Conservation (phyloP, 306 rosid species). For the Cyclanthera cordifolia region DNA sequence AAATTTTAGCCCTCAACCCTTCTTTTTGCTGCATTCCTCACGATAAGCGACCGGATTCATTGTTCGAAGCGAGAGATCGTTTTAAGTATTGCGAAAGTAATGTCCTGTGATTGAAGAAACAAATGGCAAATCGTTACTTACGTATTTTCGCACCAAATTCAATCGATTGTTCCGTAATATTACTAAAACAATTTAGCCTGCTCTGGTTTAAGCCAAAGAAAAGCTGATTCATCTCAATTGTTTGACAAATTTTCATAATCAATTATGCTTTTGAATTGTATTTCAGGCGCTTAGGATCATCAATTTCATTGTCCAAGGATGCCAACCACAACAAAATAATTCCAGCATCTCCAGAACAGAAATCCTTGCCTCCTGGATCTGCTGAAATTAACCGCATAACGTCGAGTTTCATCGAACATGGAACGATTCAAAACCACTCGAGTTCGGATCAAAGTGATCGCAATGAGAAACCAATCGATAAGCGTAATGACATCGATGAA, state of each 20-base stretch:
- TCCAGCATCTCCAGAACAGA: conserved; percentile 47
- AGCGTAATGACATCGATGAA: conserved; percentile 14
- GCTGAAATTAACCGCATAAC: conserved; percentile 19
- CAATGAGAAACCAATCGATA: conserved; percentile 11
- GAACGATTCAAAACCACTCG: conserved; percentile 6
- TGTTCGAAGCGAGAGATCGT: not conserved
- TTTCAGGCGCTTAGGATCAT: conserved; percentile 38
- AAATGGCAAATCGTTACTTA: not conserved
- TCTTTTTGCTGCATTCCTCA: not conserved
- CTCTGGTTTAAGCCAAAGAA: too few relatives aligned
- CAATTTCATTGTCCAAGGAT: conserved; percentile 39
- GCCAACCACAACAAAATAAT: conserved; percentile 47
- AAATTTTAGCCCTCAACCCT: too few relatives aligned
- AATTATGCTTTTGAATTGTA: not conserved
- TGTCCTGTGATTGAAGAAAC: not conserved
- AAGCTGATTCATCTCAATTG: not conserved
- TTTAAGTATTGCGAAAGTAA: not conserved
- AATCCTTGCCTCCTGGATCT: conserved; percentile 21
- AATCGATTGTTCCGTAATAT: not conserved
- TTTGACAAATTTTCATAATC: not conserved
- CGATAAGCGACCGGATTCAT: not conserved
- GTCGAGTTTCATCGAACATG: conserved; percentile 21
- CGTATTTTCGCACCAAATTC: too few relatives aligned
- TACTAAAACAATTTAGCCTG: too few relatives aligned
- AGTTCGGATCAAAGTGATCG: conserved; percentile 17